Percentiles rank a stretch among this genome's conserved stretches.
These are phyloP conservation scores for Plasmodium knowlesi DNA, from an alignment of 169 alveolate species.

Conservation along the genomic window DNA sequence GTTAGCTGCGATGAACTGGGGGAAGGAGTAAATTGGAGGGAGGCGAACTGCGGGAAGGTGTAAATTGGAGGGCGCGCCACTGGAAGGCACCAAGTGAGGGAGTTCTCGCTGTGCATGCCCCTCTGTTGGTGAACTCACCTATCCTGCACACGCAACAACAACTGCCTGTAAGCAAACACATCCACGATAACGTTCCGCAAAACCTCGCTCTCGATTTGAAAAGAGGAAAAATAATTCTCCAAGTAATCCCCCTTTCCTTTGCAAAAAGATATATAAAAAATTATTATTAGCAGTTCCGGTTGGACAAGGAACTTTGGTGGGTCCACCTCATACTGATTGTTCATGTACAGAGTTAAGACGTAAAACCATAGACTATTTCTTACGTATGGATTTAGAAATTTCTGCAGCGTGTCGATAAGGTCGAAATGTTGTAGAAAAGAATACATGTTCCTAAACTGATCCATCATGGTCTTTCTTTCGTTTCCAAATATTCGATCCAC, in stretches of 20 bases:
- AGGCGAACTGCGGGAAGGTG: not conserved
- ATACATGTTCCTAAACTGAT: not conserved
- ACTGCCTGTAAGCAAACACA: slow-evolving; percentile 36
- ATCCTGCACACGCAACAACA: slow-evolving; percentile 5
- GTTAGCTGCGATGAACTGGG: not conserved
- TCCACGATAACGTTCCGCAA: slow-evolving; percentile 20
- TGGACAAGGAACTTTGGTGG: not conserved
- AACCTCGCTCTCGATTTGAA: not conserved
- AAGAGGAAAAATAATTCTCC: slow-evolving; percentile 17
- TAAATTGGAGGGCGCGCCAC: not conserved
- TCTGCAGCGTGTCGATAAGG: slow-evolving; percentile 13
- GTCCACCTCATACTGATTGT: slow-evolving; percentile 13
- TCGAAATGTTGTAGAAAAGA: slow-evolving; percentile 17
- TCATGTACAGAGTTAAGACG: slow-evolving; percentile 25
- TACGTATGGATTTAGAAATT: slow-evolving; percentile 44
- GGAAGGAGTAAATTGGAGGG: not conserved
- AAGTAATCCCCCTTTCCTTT: slow-evolving; percentile 14
- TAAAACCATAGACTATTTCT: slow-evolving; percentile 62
- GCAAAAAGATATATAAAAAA: slow-evolving; percentile 57
- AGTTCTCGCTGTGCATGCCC: not conserved
- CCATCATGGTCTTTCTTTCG: not conserved
- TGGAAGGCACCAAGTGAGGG: not conserved
- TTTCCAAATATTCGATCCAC: slow-evolving; percentile 68
- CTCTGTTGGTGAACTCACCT: not conserved
- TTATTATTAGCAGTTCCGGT: slow-evolving; percentile 47